Percentiles rank a stretch among this genome's conserved stretches.
phyloP scores from a whole-genome alignment of 2,329 filamentous ascomycete species.

The Phaeomoniella chlamydospora region DNA sequence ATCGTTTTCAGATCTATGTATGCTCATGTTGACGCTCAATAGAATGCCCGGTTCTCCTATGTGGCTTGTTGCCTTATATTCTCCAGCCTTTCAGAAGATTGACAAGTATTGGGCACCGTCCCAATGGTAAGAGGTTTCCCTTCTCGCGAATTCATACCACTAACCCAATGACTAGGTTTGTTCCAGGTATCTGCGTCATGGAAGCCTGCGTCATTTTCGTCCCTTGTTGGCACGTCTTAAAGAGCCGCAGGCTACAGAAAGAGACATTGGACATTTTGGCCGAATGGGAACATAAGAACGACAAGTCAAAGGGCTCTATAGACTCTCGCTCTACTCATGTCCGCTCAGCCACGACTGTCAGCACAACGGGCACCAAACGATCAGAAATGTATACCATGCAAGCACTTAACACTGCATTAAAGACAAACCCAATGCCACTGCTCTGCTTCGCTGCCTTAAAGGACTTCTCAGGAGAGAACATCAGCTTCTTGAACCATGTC shows the following conservation, averaged over 20 bases:
- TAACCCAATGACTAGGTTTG: conserved; percentile 27
- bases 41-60: conserved; percentile 52
- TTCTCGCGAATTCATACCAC: no score
- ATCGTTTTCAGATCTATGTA: no score
- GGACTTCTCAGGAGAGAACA: conserved; percentile 59
- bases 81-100: conserved; percentile 35
- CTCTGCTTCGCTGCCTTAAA: conserved; percentile 49
- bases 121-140: conserved; percentile 39
- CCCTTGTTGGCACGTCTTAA: conserved; percentile 43
- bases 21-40: no score
- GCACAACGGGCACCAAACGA: conserved; percentile 18
- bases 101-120: conserved; percentile 45
- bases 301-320: conserved; percentile 10
- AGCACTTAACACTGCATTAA: conserved; percentile 47
- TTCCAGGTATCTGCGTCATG: conserved; percentile 46
- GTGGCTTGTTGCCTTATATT: conserved; percentile 45
- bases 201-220: conserved; percentile 51
- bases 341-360: conserved; percentile 13
- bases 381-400: conserved; percentile 43
- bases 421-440: conserved; percentile 41
- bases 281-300: conserved; percentile 20
- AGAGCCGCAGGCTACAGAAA: conserved; percentile 16
- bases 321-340: conserved; percentile 5
- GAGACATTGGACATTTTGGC: conserved; percentile 21
- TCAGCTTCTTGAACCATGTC: conserved; percentile 48